phyloP scores from a whole-genome alignment of 495 filamentous ascomycete genomes.

The Mycothermus thermophilus region DNA sequence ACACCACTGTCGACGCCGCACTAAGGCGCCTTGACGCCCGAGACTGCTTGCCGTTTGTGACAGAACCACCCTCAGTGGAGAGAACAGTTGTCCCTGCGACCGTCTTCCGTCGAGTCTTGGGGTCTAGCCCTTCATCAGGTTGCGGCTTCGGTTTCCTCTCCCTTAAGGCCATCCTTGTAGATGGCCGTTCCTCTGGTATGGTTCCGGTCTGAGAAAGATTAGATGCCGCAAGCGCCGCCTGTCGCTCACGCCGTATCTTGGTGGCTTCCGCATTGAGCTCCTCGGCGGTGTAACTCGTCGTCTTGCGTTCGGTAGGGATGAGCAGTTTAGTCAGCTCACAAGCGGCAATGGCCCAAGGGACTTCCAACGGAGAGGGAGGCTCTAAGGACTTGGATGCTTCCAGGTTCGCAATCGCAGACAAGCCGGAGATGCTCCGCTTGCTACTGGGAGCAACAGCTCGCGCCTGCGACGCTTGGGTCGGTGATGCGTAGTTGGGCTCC shows the following conservation, averaged over 20 bases:
- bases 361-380: conserved; percentile 57
- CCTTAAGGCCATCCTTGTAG: conserved; percentile 56
- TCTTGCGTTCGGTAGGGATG: conserved; percentile 59
- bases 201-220: too few species aligned
- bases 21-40: conserved; percentile 26
- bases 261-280: conserved; percentile 58
- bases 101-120: conserved; percentile 48
- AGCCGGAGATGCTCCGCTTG: conserved; percentile 33
- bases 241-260: conserved; percentile 46
- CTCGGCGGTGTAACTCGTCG: conserved; percentile 56
- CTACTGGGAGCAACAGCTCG: conserved; percentile 50
- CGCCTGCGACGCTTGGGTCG: conserved; percentile 66
- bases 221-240: conserved; percentile 32
- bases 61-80: conserved; percentile 30
- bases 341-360: conserved; percentile 70
- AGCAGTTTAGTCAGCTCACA: conserved; percentile 71
- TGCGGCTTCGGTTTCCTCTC: conserved; percentile 45
- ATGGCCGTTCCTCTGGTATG: conserved; percentile 21
- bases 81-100: conserved; percentile 43
- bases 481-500: conserved; percentile 52
- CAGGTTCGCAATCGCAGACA: conserved; percentile 16
- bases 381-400: conserved; percentile 19
- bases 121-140: conserved; percentile 33
- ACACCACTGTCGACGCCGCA: conserved; percentile 23
- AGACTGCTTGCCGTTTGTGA: conserved; percentile 18